Evolutionary conservation across 192 early-diverging fungal genomes (phyloP), one percentile per base, ranked within the genome.

Genomic region (Diversispora epigaea): DNA sequence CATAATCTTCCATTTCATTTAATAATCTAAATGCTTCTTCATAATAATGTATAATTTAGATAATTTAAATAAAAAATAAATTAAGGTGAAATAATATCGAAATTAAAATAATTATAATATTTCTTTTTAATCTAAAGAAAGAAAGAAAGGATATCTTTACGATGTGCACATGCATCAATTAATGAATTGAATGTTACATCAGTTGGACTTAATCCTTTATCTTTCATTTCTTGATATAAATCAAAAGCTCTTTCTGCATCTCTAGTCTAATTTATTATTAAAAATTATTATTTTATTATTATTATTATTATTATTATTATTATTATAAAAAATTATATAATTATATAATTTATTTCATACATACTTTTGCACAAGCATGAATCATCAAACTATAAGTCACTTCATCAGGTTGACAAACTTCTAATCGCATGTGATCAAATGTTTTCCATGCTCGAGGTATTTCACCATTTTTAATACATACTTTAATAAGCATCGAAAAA

Each of bases 171-270:
- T 6, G 97, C 94, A 73, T 92, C 85, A 63, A 99, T 92, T 43
- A 99, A 81, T 21, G 91, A 85, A 72, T 95, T 97, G 77, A 93
- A 97, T 1, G 96, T 97, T 0, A 92, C 88, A 40, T 91, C 90
- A 0, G 93, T 95, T 0, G 92, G 91, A 11, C 84, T 84, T 21
- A 97, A 81, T 8, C 82, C 79, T 10, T 87, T 86, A 62, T 71
- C 77, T 19, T 89, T 80, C 92, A 98, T 97, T 74, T 97, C 93
- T 69, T 89, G 87, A 83, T 95, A 97, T 58, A 99, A 81, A 73
- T 96, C 93, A 65, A 99, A 86, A 7, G 97, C 97, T 49, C 85
- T 82, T 75, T 99, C 97, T n/a, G 92, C 91, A 64, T 96, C 89
- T 50, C 87, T 86, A 43, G 87, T 89, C 77, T 77, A 58, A 66